Evolutionary conservation across 2,329 filamentous ascomycete species (phyloP), one percentile per base, ranked within the genome.

Genomic region (Sporothrix variecibatus): DNA sequence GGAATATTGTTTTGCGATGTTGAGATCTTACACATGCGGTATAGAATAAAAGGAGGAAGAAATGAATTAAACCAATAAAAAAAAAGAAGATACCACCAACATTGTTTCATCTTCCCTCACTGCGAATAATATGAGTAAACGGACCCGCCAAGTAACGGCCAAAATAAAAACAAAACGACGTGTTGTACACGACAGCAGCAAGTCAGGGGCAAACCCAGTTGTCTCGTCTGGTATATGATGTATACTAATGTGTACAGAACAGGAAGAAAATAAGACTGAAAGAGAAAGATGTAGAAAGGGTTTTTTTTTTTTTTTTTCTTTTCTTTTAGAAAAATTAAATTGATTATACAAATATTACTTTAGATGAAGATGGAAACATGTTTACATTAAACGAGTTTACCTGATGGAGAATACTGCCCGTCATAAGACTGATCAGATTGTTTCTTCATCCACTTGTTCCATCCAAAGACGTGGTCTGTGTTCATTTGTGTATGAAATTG

Each of bases 111-210:
- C 56, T 60, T 28, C 23, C 28, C 8, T 53, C 49, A 3, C 3
- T n/a, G 49, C 6, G 49, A 53, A 53, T 53, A 49, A 49, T 49
- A 20, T 20, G 43, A 17, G 58, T 28, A 23, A 56, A 56, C 58
- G 23, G 8, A 17, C 5, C 12, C 17, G 26, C 65, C 65, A 51
- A 51, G 65, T 20, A 49, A 34, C 8, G 26, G 43, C 40, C 26
- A 68, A 51, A 68, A 34, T 51, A 26, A 51, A 68, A 68, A 51
- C 46, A 51, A 68, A 68, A 68, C 40, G 46, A 9, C 8, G 23
- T 46, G 26, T 51, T 46, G 12, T 38, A 40, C 34, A 67, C 12
- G 23, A 9, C 62, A 67, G n/a, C 62, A 67, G 62, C 62, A 67
- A 67, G 38, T 38, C 12, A 65, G 12, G n/a, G 17, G 64, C 26